Evolutionary conservation across 345 rosid genomes (phyloP).

Genomic region (Boechera retrofracta): DNA sequence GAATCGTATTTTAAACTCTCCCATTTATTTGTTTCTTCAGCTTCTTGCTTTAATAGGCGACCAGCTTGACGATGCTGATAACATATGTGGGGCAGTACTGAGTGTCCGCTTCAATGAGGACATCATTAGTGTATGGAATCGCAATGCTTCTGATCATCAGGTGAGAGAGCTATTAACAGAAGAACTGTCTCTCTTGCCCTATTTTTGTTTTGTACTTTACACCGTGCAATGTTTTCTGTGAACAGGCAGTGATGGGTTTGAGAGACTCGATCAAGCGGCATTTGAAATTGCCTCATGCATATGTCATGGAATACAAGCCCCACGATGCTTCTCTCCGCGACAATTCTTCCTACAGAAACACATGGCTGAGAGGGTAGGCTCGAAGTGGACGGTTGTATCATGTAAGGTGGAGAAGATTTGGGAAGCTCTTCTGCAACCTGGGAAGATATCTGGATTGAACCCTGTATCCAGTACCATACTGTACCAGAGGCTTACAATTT

Average conservation of each 20-base stretch:
- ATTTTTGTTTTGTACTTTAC: conserved; percentile 12
- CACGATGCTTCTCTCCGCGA: conserved; percentile 94
- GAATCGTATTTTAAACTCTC: background rate
- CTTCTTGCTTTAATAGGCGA: conserved; percentile 92
- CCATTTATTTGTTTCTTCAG: conserved; percentile 47
- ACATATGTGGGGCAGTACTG: conserved; percentile 91
- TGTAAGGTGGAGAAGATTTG: conserved; percentile 15
- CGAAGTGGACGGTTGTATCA: conserved; percentile 1
- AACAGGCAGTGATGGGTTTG: conserved; percentile 88
- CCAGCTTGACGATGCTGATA: conserved; percentile 82
- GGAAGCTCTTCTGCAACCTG: conserved; percentile 20
- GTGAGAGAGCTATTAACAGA: conserved; percentile 42
- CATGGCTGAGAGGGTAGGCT: conserved; percentile 89
- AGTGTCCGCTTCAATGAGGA: conserved; percentile 95
- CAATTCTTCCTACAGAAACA: conserved; percentile 90
- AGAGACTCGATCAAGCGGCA: conserved; percentile 89
- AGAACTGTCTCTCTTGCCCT: background rate
- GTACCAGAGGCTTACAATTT: conserved; percentile 15
- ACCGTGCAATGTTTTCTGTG: conserved; percentile 1
- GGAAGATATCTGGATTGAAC: conserved; percentile 33
- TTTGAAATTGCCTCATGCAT: conserved; percentile 85
- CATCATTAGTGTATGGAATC: conserved; percentile 91
- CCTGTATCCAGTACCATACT: conserved; percentile 12
- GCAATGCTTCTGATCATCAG: conserved; percentile 93
- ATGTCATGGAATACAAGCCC: conserved; percentile 97